Conservation (phyloP, 495 filamentous ascomycete species). For the Neurospora discreta region DNA sequence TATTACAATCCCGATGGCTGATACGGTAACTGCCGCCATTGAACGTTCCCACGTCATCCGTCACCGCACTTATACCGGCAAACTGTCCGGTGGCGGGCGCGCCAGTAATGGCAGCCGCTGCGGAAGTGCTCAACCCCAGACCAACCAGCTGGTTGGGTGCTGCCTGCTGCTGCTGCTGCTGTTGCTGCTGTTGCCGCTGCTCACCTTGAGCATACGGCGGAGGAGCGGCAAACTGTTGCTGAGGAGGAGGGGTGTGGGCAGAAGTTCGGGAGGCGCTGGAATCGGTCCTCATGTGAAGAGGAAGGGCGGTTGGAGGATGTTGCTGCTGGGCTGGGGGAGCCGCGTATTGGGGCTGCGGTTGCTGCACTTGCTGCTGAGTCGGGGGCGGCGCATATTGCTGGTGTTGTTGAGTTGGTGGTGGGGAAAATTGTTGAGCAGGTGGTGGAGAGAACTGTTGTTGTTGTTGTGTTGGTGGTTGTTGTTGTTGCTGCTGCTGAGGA, state of each 20-base stretch:
- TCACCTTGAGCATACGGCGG: conserved; percentile 24
- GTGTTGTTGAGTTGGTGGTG: conserved; percentile 26
- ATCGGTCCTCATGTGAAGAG: conserved; percentile 15
- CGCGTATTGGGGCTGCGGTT: conserved; percentile 7
- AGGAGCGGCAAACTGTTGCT: conserved; percentile 31
- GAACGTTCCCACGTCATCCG: conserved; percentile 85
- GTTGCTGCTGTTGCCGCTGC: conserved; percentile 19
- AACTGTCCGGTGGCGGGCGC: conserved; percentile 38
- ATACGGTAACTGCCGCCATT: conserved; percentile 92
- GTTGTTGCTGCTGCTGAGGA: conserved; percentile 19
- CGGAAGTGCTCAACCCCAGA: conserved; percentile 13
- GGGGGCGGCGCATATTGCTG: conserved; percentile 15
- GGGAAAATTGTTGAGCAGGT: conserved; percentile 15
- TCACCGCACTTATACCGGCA: conserved; percentile 41
- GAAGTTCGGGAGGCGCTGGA: conserved; percentile 15
- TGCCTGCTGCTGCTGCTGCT: conserved; percentile 13
- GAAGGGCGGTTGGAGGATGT: conserved; percentile 17
- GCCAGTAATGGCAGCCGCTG: conserved; percentile 19
- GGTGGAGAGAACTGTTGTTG: conserved; percentile 5
- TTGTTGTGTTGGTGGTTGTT: conserved; percentile 19
- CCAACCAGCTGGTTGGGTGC: conserved; percentile 8
- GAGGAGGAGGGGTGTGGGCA: conserved; percentile 12
- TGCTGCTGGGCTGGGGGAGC: conserved; percentile 6
- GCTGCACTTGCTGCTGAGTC: conserved; percentile 4
- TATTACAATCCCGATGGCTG: conserved; percentile 85